A percentile compares a stretch with the other conserved stretches of the same genome.
Evolutionary conservation across 805 yeast species (phyloP).

Genomic region (Ogataea paraovalis): DNA sequence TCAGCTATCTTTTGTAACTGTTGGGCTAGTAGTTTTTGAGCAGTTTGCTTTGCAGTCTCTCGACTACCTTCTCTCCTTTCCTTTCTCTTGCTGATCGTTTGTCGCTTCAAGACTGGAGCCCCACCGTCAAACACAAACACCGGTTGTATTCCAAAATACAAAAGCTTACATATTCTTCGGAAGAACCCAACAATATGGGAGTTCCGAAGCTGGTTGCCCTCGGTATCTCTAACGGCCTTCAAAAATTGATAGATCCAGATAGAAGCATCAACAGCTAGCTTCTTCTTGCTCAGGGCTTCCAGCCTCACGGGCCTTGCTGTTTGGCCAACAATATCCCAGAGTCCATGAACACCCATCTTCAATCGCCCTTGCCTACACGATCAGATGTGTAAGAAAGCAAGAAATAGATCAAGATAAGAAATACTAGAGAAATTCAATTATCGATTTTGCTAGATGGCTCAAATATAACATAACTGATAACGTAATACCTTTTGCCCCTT

Average conservation of each 20-base stretch:
- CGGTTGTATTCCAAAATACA: conserved; percentile 83
- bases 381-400: no score
- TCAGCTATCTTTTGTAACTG: conserved; percentile 64
- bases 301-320: conserved; percentile 86
- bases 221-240: conserved; percentile 86
- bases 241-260: conserved; percentile 97
- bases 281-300: conserved; percentile 74
- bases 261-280: conserved; percentile 94
- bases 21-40: conserved; percentile 72
- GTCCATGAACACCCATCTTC: conserved; percentile 89
- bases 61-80: conserved; percentile 71
- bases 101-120: conserved; percentile 77
- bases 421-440: no score
- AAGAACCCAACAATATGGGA: conserved; percentile 96
- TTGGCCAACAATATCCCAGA: conserved; percentile 91
- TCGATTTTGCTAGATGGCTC: no score
- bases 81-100: conserved; percentile 69
- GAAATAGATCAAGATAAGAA: no score
- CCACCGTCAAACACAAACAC: conserved; percentile 96
- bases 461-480: neutral
- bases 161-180: conserved; percentile 83
- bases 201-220: conserved; percentile 70
- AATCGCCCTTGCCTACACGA: no score
- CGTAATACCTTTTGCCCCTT: neutral
- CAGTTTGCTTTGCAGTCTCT: conserved; percentile 68